These are phyloP conservation scores for Setomelanomma holmii DNA, from an alignment of 2,329 filamentous ascomycete species.

Conservation along the genomic window DNA sequence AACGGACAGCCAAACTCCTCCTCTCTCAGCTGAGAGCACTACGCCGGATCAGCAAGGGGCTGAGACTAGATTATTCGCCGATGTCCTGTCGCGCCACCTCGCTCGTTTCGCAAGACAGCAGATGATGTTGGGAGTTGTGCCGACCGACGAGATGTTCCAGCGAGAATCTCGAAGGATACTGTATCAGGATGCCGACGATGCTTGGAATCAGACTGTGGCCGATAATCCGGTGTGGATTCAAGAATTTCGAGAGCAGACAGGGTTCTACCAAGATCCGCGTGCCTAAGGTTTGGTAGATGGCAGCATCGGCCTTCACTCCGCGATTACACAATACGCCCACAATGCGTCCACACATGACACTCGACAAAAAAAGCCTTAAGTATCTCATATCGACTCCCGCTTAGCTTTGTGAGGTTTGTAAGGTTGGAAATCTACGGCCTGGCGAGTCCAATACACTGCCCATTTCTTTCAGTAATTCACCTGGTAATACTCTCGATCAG, in stretches of 20 bases:
- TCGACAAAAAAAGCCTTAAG: too few species aligned
- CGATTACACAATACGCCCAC: not conserved
- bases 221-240: slow-evolving; percentile 49
- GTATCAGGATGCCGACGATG: slow-evolving; percentile 53
- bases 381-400: too few species aligned
- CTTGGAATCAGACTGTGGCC: slow-evolving; percentile 50
- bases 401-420: too few species aligned
- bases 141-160: slow-evolving; percentile 59
- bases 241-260: slow-evolving; percentile 16
- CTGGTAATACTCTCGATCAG: too few species aligned
- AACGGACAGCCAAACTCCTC: not conserved
- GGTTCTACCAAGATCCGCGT: not conserved
- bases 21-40: not conserved
- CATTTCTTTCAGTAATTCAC: too few species aligned
- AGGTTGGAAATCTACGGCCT: too few species aligned
- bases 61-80: slow-evolving; percentile 47
- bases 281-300: not conserved
- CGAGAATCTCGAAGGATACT: slow-evolving; percentile 53
- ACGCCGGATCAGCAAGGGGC: slow-evolving; percentile 25
- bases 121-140: slow-evolving; percentile 43
- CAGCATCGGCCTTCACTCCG: not conserved
- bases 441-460: too few species aligned
- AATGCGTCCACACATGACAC: not conserved
- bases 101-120: slow-evolving; percentile 52
- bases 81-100: slow-evolving; percentile 52